Percentiles rank a stretch among this genome's conserved stretches.
These are phyloP conservation scores for Sungouiozyma ichnusensis DNA, from an alignment of 805 yeast species.

Conservation along the genomic window DNA sequence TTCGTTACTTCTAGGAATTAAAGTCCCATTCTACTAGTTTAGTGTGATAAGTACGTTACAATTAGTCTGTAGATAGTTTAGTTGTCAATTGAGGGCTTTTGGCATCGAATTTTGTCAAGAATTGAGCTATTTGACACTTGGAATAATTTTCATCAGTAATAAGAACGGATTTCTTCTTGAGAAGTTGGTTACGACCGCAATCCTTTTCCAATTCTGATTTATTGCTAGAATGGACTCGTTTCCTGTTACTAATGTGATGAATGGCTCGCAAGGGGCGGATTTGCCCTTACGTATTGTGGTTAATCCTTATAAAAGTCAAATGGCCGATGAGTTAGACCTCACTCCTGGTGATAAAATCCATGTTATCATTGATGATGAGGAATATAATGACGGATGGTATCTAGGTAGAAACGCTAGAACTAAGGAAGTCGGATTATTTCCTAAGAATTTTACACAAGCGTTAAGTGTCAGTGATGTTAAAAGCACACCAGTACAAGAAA, in stretches of 20 bases:
- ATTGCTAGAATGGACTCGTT: background rate
- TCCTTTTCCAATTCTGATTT: background rate
- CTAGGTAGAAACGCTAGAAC: conserved; percentile 71
- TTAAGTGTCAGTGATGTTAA: conserved; percentile 24
- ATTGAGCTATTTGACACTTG: no score
- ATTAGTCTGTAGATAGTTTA: no score
- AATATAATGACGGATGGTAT: conserved; percentile 95
- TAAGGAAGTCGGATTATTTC: conserved; percentile 74
- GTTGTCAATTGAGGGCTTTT: no score
- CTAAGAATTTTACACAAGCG: conserved; percentile 72
- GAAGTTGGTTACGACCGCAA: no score
- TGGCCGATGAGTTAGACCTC: conserved; percentile 81
- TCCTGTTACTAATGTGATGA: background rate
- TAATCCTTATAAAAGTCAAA: conserved; percentile 74
- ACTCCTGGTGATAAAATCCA: conserved; percentile 76
- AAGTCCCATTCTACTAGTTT: no score
- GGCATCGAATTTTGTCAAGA: no score
- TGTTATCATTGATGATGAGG: conserved; percentile 84
- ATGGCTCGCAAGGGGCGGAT: background rate
- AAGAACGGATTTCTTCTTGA: no score
- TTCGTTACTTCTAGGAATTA: no score
- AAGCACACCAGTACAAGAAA: conserved; percentile 40
- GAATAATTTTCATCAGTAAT: no score
- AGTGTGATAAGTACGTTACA: no score
- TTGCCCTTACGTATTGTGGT: conserved; percentile 38